Base-by-base conservation (phyloP, 352 stramenopile genomes). In the Albugo laibachii region DNA sequence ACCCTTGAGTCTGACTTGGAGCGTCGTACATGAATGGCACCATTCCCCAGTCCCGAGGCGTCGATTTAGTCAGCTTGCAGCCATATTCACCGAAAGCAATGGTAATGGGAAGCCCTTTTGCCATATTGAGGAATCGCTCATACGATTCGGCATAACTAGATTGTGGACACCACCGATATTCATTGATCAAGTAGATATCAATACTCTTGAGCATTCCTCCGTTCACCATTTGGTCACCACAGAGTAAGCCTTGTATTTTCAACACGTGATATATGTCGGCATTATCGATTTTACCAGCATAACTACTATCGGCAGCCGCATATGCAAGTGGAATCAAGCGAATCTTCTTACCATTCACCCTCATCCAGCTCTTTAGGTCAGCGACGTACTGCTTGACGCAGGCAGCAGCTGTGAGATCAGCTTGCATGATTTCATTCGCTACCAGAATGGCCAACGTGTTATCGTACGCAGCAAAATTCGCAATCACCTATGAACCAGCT, bases 331-430 rank as follows among this genome's bases (percentile, higher is more conserved):
- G 78, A 14, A 92, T 14, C 45, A 88, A 67, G 36, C 78, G 75
- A 41, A 88, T 64, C 48, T 74, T 77, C 55, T 92, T 87, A 49
- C 69, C 71, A 52, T 92, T 87, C 12, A 82, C 68, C 14, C 62
- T 62, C 78, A 92, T 92, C 78, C 78, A 92, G 37, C 77, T 85
- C 58, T 92, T 92, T 21, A 92, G 41, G 54, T 92, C 78, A 0
- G 76, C 45, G 11, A 81, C 74, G 45, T 92, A 88, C 16, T 72
- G 60, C 60, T 92, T 92, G 13, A 92, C 71, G 60, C 78, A 92
- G 5, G 75, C 77, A 5, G 47, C 78, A 5, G 78, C 61, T 5
- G 63, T 87, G 42, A 88, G 56, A 46, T 87, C 72, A 6, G 56
- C 53, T 50, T 92, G 78, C 73, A 92, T 84, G 57, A 92, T 88